Percentiles rank a stretch among this genome's conserved stretches.
Evolutionary conservation across 2,329 filamentous ascomycete genomes (phyloP).

Genomic region (Microcyclospora pomicola): DNA sequence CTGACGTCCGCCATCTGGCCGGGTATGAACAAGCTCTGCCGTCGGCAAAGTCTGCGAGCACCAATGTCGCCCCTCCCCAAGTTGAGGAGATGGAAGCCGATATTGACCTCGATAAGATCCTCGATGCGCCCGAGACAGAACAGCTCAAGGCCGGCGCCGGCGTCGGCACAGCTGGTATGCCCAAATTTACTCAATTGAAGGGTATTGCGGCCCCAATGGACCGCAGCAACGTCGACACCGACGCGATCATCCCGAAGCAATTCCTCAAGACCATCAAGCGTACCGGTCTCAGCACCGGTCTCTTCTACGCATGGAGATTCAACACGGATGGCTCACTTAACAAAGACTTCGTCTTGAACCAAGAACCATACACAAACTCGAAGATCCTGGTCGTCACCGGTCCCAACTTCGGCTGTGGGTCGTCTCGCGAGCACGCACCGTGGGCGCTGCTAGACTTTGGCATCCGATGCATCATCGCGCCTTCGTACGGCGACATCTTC

Average conservation of each 20-base stretch:
- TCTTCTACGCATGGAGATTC: conserved; percentile 78
- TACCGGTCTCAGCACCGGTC: conserved; percentile 73
- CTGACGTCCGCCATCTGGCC: conserved; percentile 74
- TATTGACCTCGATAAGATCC: conserved; percentile 48
- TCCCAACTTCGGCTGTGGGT: conserved; percentile 89
- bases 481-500: conserved; percentile 84
- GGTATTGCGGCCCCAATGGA: conserved; percentile 82
- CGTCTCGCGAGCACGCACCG: conserved; percentile 84
- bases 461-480: conserved; percentile 85
- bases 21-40: conserved; percentile 33
- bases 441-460: conserved; percentile 96
- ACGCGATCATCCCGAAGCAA: conserved; percentile 97
- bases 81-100: conserved; percentile 47
- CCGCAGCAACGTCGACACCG: conserved; percentile 88
- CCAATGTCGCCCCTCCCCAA: conserved; percentile 43
- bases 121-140: conserved; percentile 52
- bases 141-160: conserved; percentile 45
- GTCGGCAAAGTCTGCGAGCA: conserved; percentile 35
- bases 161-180: conserved; percentile 49
- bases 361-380: conserved; percentile 66
- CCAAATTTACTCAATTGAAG: conserved; percentile 71
- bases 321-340: conserved; percentile 56
- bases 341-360: conserved; percentile 74
- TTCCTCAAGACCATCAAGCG: conserved; percentile 99
- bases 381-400: conserved; percentile 90